Evolutionary conservation across 306 rosid genomes (phyloP).

Genomic region (Vigna reflexopilosa): DNA sequence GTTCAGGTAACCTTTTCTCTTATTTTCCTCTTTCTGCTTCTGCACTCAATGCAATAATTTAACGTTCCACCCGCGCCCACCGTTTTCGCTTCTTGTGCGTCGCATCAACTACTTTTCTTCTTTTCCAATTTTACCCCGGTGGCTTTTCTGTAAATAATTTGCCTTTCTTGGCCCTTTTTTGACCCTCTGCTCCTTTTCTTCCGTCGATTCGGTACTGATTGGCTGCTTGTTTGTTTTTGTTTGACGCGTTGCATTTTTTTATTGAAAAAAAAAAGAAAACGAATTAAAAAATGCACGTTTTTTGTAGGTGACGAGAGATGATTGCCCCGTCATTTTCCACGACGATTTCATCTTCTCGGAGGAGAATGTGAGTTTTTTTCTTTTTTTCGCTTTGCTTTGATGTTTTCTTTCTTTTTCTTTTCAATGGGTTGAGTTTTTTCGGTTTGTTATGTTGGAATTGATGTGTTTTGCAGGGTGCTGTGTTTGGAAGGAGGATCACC

Average conservation of each 20-base stretch:
- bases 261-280: neutral
- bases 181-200: neutral
- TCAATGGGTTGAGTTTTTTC: too few relatives aligned
- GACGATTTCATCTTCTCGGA: conserved; percentile 61
- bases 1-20: conserved; percentile 65
- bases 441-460: neutral
- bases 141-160: conserved; percentile 20
- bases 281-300: conserved; percentile 45
- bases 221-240: neutral
- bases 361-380: conserved; percentile 57
- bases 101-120: neutral
- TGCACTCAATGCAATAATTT: too few relatives aligned
- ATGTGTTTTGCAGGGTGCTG: conserved; percentile 57
- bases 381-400: neutral
- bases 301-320: conserved; percentile 88
- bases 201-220: conserved; percentile 43
- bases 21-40: neutral
- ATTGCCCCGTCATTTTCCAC: conserved; percentile 85
- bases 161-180: neutral
- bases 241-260: neutral
- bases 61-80: neutral
- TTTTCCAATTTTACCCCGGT: conserved; percentile 7
- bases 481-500: conserved; percentile 65
- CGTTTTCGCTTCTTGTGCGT: neutral
- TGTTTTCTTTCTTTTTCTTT: neutral